These are phyloP conservation scores for Sphaerulina musiva DNA, from an alignment of 2,329 filamentous ascomycete species.

Conservation along the genomic window DNA sequence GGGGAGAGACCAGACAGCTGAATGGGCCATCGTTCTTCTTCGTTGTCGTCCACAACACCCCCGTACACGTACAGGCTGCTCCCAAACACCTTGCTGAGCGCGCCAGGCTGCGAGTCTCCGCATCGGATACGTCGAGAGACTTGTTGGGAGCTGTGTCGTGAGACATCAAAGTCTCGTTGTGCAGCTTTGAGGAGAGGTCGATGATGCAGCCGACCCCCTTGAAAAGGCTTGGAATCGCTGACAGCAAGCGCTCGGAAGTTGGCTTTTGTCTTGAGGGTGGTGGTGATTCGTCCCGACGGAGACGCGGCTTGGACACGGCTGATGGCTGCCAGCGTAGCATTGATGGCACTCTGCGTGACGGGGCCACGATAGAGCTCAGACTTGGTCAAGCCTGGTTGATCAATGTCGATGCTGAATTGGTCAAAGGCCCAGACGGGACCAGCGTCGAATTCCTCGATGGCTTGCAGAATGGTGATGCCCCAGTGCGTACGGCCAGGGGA, in stretches of 20 bases:
- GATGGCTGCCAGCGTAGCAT: conserved; percentile 36
- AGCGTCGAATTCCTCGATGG: conserved; percentile 40
- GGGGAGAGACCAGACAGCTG: conserved; percentile 21
- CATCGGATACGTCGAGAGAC: conserved; percentile 41
- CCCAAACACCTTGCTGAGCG: conserved; percentile 36
- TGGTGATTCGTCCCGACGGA: conserved; percentile 14
- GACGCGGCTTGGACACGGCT: conserved; percentile 33
- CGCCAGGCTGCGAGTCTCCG: conserved; percentile 41
- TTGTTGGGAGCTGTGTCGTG: conserved; percentile 33
- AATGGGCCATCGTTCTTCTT: conserved; percentile 11
- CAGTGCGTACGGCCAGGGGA: conserved; percentile 37
- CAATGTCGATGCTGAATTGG: conserved; percentile 40
- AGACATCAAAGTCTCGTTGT: conserved; percentile 36
- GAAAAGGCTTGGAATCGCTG: conserved; percentile 34
- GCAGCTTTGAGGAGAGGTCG: conserved; percentile 38
- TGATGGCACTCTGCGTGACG: conserved; percentile 37
- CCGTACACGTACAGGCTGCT: conserved; percentile 39
- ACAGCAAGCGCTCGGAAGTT: conserved; percentile 32
- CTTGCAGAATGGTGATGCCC: conserved; percentile 39
- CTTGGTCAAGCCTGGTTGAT: conserved; percentile 37
- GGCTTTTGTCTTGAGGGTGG: conserved; percentile 25
- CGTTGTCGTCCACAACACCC: conserved; percentile 36
- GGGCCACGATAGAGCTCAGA: conserved; percentile 39
- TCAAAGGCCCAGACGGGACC: conserved; percentile 43
- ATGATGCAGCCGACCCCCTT: conserved; percentile 35